Conservation (phyloP, 352 stramenopile species). For the Phytophthora nicotianae region DNA sequence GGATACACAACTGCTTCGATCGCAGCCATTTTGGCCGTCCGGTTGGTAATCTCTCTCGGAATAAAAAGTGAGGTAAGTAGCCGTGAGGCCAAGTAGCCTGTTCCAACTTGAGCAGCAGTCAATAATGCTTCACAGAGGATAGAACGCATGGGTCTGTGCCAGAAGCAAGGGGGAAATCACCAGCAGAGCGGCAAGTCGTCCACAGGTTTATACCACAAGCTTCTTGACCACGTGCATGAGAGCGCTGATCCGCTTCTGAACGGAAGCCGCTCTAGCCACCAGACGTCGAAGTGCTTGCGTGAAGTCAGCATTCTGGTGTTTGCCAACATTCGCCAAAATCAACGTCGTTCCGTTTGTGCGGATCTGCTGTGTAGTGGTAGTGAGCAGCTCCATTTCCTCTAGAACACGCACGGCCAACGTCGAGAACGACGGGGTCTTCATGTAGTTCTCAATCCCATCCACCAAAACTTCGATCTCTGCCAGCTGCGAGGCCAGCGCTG, state of each 20-base stretch:
- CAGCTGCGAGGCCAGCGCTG: slow-evolving; percentile 47
- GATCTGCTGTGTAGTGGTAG: slow-evolving; percentile 64
- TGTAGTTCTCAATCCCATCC: slow-evolving; percentile 54
- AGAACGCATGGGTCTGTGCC: slow-evolving; percentile 7
- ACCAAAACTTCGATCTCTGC: slow-evolving; percentile 67
- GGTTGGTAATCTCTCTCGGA: slow-evolving; percentile 15
- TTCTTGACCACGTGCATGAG: slow-evolving; percentile 39
- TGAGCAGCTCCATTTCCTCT: slow-evolving; percentile 62
- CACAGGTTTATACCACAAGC: slow-evolving; percentile 22
- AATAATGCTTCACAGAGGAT: not conserved
- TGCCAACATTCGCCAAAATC: slow-evolving; percentile 60
- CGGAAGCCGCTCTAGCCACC: slow-evolving; percentile 49
- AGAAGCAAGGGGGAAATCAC: not conserved
- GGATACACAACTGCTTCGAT: slow-evolving; percentile 20
- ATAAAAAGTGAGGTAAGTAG: slow-evolving; percentile 30
- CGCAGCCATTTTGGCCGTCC: slow-evolving; percentile 12
- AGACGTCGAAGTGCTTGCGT: slow-evolving; percentile 54
- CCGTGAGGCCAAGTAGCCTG: slow-evolving; percentile 6
- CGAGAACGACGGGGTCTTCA: slow-evolving; percentile 46
- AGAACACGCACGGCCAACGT: slow-evolving; percentile 47
- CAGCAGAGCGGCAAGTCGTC: not conserved
- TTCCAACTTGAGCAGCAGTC: slow-evolving; percentile 8
- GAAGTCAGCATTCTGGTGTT: slow-evolving; percentile 42
- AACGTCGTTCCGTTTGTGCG: slow-evolving; percentile 67
- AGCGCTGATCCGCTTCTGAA: slow-evolving; percentile 59